Conservation (phyloP, 768 basidiomycete species). For the Tricholoma bakamatsutake region DNA sequence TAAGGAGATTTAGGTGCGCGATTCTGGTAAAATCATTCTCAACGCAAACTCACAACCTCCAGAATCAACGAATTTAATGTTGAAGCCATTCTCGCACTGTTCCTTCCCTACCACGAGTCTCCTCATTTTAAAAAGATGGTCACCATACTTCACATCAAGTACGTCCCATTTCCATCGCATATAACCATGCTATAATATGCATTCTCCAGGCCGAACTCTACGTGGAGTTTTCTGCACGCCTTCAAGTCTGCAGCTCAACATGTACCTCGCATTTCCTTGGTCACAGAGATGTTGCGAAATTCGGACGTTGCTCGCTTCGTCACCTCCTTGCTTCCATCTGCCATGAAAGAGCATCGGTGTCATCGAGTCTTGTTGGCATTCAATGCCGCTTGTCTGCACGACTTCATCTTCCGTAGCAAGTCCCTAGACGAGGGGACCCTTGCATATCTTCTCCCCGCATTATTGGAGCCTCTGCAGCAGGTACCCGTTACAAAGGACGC, state of each 20-base stretch:
- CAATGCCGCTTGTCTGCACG: slow-evolving; percentile 73
- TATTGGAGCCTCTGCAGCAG: slow-evolving; percentile 51
- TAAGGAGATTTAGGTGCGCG: slow-evolving; percentile 81
- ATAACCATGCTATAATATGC: not conserved
- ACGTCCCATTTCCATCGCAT: slow-evolving; percentile 15
- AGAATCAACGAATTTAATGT: slow-evolving; percentile 96
- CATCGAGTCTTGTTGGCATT: slow-evolving; percentile 79
- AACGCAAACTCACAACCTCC: slow-evolving; percentile 4
- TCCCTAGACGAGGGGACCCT: slow-evolving; percentile 59
- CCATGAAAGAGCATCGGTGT: slow-evolving; percentile 41
- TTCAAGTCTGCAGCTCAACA: slow-evolving; percentile 75
- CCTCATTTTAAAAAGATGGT: slow-evolving; percentile 93
- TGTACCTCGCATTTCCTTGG: slow-evolving; percentile 65
- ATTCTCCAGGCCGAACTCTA: slow-evolving; percentile 45
- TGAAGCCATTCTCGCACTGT: slow-evolving; percentile 66
- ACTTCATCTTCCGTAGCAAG: slow-evolving; percentile 62
- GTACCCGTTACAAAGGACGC: slow-evolving; percentile 42
- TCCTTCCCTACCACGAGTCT: slow-evolving; percentile 93
- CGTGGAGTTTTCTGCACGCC: slow-evolving; percentile 64
- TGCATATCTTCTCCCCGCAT: slow-evolving; percentile 58
- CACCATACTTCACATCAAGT: slow-evolving; percentile 73
- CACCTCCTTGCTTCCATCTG: slow-evolving; percentile 53
- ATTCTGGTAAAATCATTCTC: not conserved
- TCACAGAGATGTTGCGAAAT: slow-evolving; percentile 71
- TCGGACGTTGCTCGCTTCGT: slow-evolving; percentile 71